Evolutionary conservation across 768 basidiomycete species (phyloP).

Genomic region (Xerocomus brunneocitrinus): DNA sequence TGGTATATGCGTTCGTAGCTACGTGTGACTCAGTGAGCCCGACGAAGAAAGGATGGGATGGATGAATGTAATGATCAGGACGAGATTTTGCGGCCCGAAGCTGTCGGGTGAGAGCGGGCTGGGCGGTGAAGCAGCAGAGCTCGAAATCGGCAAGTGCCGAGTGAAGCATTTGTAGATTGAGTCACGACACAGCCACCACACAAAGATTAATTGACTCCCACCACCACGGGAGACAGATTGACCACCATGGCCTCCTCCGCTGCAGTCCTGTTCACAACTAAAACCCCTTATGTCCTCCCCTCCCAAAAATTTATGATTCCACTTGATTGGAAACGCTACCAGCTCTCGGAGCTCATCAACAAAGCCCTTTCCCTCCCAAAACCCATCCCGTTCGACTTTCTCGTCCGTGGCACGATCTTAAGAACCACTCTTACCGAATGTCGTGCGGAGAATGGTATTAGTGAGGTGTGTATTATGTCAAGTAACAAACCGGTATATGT

Average conservation of each 20-base stretch:
- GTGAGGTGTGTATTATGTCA: constrained; percentile 45
- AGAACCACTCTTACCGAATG: constrained; percentile 68
- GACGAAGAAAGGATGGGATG: too few species aligned
- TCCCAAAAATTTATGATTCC: constrained; percentile 93
- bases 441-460: constrained; percentile 64
- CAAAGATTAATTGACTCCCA: background rate
- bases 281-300: constrained; percentile 15
- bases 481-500: background rate
- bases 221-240: too few species aligned
- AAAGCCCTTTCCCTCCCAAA: constrained; percentile 75
- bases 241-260: constrained; percentile 10
- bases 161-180: background rate
- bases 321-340: constrained; percentile 85
- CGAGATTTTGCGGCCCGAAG: too few species aligned
- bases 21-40: too few species aligned
- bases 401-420: constrained; percentile 79
- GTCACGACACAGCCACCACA: background rate
- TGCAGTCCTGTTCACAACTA: constrained; percentile 19
- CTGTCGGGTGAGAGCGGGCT: too few species aligned
- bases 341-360: constrained; percentile 95
- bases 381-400: constrained; percentile 89
- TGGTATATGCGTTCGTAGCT: too few species aligned
- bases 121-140: too few species aligned
- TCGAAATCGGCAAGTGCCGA: too few species aligned
- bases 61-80: too few species aligned